Conservation (phyloP, 2,329 filamentous ascomycete genomes). For the Xylariaceae sp. region DNA sequence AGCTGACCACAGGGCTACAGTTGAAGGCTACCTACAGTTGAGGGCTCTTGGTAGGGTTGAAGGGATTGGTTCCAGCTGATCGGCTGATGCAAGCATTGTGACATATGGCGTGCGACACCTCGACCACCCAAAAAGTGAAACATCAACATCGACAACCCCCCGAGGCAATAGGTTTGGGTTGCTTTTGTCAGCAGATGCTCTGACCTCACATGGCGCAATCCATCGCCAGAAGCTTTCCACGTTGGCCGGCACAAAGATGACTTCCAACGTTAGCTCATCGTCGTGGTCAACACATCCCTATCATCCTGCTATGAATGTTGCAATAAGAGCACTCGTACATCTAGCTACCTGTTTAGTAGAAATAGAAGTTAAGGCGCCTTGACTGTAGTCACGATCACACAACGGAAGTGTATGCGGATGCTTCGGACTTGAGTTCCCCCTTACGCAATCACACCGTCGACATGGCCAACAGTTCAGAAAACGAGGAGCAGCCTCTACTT, state of each 20-base stretch:
- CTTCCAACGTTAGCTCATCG: not conserved
- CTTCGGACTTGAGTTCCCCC: constrained; percentile 3
- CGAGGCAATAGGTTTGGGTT: not conserved
- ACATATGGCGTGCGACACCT: constrained; percentile 30
- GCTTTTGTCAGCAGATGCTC: constrained; percentile 28
- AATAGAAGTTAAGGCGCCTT: not conserved
- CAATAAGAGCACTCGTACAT: not conserved
- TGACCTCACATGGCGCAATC: constrained; percentile 31
- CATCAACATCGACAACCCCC: constrained; percentile 15
- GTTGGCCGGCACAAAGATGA: not conserved
- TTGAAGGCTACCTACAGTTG: not conserved
- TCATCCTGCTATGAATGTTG: constrained; percentile 2
- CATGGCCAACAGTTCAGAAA: constrained; percentile 6
- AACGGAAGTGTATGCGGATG: constrained; percentile 5
- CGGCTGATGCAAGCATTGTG: constrained; percentile 29
- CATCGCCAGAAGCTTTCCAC: constrained; percentile 12
- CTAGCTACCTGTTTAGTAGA: not conserved
- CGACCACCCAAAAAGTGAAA: constrained; percentile 19
- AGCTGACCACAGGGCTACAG: not conserved
- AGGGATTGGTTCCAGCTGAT: not conserved
- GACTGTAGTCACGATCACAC: not conserved
- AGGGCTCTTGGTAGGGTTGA: no score
- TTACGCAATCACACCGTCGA: not conserved
- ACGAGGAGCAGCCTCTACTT: constrained; percentile 22
- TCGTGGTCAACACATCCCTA: no score